These are phyloP conservation scores for Hyphodiscus sp. DNA, from an alignment of 2,329 filamentous ascomycete genomes.

Conservation along the genomic window DNA sequence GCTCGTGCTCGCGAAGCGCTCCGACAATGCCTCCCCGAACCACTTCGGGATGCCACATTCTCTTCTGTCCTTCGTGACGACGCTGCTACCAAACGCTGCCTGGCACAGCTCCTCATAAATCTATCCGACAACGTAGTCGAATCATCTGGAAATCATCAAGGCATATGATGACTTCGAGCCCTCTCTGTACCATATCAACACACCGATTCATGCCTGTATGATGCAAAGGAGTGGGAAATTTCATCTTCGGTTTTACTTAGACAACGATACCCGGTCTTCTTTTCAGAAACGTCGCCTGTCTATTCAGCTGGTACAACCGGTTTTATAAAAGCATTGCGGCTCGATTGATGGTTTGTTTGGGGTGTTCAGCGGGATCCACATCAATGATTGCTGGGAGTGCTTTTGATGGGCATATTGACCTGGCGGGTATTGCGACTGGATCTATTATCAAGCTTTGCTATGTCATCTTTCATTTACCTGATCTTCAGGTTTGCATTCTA, in stretches of 20 bases:
- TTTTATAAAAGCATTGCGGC: slow-evolving; percentile 26
- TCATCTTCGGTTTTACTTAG: slow-evolving; percentile 30
- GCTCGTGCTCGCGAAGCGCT: slow-evolving; percentile 91
- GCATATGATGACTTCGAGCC: slow-evolving; percentile 21
- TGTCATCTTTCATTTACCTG: slow-evolving; percentile 22
- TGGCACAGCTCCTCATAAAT: slow-evolving; percentile 95
- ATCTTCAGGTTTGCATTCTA: slow-evolving; percentile 24
- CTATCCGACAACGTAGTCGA: slow-evolving; percentile 77
- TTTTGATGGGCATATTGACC: not conserved
- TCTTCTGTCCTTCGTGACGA: slow-evolving; percentile 94
- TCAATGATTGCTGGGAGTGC: slow-evolving; percentile 9
- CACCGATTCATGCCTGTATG: slow-evolving; percentile 18
- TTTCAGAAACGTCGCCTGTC: slow-evolving; percentile 21
- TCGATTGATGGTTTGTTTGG: slow-evolving; percentile 15
- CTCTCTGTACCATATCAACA: slow-evolving; percentile 28
- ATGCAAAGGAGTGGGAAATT: slow-evolving; percentile 19
- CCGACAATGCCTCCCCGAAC: slow-evolving; percentile 91
- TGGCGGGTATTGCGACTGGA: slow-evolving; percentile 4
- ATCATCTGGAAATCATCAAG: slow-evolving; percentile 27
- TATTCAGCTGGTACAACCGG: slow-evolving; percentile 21
- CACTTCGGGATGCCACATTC: slow-evolving; percentile 97
- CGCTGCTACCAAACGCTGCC: slow-evolving; percentile 92
- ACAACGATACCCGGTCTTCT: slow-evolving; percentile 30
- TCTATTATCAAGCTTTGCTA: slow-evolving; percentile 13
- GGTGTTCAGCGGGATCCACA: slow-evolving; percentile 16